A percentile compares a stretch with the other conserved stretches of the same genome.
phyloP scores from a whole-genome alignment of 345 rosid species.

The Brassica incana region DNA sequence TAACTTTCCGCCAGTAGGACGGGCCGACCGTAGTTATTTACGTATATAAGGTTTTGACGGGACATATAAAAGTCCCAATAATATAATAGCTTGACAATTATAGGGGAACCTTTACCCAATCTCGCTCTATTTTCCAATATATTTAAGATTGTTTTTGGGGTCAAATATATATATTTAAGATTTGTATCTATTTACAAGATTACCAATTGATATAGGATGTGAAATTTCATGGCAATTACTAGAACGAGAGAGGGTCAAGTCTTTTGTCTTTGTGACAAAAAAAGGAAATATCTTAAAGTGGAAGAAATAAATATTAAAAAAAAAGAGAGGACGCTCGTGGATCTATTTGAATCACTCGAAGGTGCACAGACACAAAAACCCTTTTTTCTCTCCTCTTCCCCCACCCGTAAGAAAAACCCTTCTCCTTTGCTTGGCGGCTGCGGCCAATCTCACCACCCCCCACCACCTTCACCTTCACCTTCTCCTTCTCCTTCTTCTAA shows the following conservation, averaged over 20 bases:
- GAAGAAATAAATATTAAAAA: not conserved
- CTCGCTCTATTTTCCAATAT: not conserved
- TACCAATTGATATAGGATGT: not conserved
- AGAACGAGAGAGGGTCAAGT: not conserved
- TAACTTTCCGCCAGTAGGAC: too few species aligned
- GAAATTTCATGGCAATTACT: not conserved
- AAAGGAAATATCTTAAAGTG: slow-evolving; percentile 33
- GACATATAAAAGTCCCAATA: not conserved
- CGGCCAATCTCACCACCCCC: slow-evolving; percentile 31
- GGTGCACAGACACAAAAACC: slow-evolving; percentile 44
- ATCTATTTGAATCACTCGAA: slow-evolving; percentile 63
- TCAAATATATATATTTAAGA: not conserved
- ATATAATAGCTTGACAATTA: not conserved
- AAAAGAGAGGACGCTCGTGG: slow-evolving; percentile 30
- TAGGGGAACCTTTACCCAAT: not conserved
- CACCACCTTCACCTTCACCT: too few species aligned
- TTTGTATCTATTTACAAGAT: not conserved
- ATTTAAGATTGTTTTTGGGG: not conserved
- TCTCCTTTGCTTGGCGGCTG: slow-evolving; percentile 44
- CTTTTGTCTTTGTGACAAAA: slow-evolving; percentile 3
- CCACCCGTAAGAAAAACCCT: slow-evolving; percentile 49
- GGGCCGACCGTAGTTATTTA: too few species aligned
- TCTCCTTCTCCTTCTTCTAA: slow-evolving; percentile 25
- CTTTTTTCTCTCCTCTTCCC: slow-evolving; percentile 36
- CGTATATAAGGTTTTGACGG: not conserved